Conservation (phyloP, 2,329 filamentous ascomycete genomes). For the Endocalyx cinctus region DNA sequence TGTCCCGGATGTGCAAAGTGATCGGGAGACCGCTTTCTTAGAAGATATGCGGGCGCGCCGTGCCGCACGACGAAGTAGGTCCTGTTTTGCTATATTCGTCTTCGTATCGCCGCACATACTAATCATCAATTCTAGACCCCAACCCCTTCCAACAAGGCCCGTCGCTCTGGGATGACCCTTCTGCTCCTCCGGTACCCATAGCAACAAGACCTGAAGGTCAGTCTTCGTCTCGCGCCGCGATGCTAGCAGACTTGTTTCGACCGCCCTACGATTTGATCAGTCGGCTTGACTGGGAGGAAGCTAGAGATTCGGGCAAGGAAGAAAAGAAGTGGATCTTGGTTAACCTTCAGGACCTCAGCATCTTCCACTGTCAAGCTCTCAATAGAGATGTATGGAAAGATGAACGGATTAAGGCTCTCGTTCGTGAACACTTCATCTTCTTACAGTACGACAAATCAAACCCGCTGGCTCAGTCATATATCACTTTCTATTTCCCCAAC, state of each 20-base stretch:
- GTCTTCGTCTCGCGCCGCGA: conserved; percentile 65
- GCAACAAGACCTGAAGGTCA: conserved; percentile 24
- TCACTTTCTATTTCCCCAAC: conserved; percentile 80
- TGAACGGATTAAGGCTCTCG: conserved; percentile 66
- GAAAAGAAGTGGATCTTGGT: conserved; percentile 91
- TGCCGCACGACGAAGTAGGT: conserved; percentile 21
- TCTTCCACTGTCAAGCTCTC: conserved; percentile 90
- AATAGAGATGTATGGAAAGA: conserved; percentile 98
- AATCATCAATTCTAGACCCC: conserved; percentile 6
- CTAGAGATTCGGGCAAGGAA: conserved; percentile 79
- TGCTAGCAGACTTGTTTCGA: conserved; percentile 88
- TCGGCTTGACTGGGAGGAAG: conserved; percentile 74
- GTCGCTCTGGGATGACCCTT: conserved; percentile 33
- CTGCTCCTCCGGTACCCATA: conserved; percentile 36
- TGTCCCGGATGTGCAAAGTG: conserved; percentile 43
- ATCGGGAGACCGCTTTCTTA: conserved; percentile 57
- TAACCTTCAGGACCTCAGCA: conserved; percentile 87
- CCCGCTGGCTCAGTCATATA: conserved; percentile 69
- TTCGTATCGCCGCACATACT: conserved; percentile 4
- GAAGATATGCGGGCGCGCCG: conserved; percentile 56
- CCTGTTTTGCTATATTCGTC: not conserved
- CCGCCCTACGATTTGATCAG: conserved; percentile 90
- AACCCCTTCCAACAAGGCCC: conserved; percentile 27
- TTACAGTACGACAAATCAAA: conserved; percentile 90
- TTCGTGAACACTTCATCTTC: conserved; percentile 92